A percentile compares a stretch with the other conserved stretches of the same genome.
Conservation (phyloP, 2,329 filamentous ascomycete genomes). For the Byssoonygena ceratinophila region DNA sequence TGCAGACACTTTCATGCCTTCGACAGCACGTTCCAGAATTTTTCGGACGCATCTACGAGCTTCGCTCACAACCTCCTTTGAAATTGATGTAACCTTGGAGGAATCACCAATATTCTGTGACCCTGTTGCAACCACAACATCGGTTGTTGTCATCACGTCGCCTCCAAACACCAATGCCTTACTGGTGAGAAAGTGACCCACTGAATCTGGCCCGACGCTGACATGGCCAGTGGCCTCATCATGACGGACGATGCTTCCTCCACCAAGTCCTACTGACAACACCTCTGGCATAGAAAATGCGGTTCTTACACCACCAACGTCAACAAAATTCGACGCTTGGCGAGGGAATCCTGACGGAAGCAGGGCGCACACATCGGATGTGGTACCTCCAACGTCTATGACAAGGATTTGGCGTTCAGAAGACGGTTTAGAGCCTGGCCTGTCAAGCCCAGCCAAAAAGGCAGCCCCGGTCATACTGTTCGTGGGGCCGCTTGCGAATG, state of each 20-base stretch:
- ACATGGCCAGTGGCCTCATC: slow-evolving; percentile 28
- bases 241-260: slow-evolving; percentile 39
- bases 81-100: slow-evolving; percentile 18
- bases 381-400: slow-evolving; percentile 54
- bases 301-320: slow-evolving; percentile 53
- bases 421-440: slow-evolving; percentile 14
- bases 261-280: slow-evolving; percentile 47
- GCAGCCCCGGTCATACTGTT: slow-evolving; percentile 56
- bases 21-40: slow-evolving; percentile 44
- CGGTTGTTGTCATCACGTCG: slow-evolving; percentile 48
- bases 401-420: slow-evolving; percentile 40
- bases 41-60: slow-evolving; percentile 33
- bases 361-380: slow-evolving; percentile 53
- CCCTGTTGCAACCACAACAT: slow-evolving; percentile 38
- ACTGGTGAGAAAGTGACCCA: slow-evolving; percentile 47
- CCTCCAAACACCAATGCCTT: slow-evolving; percentile 50
- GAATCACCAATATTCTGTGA: slow-evolving; percentile 21
- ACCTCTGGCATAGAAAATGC: slow-evolving; percentile 52
- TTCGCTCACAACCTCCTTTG: slow-evolving; percentile 17
- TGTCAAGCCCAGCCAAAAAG: slow-evolving; percentile 39
- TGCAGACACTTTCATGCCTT: slow-evolving; percentile 48
- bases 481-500: slow-evolving; percentile 53
- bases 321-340: slow-evolving; percentile 52
- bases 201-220: slow-evolving; percentile 51
- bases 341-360: slow-evolving; percentile 53